These are phyloP conservation scores for Mollisiaceae sp. DNA, from an alignment of 2,329 filamentous ascomycete genomes.

Conservation along the genomic window DNA sequence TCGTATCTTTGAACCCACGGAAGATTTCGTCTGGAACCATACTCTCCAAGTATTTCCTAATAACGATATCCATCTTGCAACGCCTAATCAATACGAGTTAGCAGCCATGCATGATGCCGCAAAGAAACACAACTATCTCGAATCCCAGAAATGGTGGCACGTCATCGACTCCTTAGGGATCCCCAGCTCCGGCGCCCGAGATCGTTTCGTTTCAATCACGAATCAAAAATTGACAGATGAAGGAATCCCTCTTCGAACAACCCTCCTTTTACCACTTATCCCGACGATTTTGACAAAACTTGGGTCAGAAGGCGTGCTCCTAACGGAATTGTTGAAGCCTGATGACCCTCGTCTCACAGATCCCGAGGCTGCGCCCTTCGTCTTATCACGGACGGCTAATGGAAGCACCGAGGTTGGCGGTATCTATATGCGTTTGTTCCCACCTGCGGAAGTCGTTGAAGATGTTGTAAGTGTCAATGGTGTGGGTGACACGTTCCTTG, in stretches of 20 bases:
- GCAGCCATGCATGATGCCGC: constrained; percentile 78
- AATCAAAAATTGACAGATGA: constrained; percentile 71
- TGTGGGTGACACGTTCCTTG: constrained; percentile 90
- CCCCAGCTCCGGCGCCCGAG: constrained; percentile 68
- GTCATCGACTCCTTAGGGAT: constrained; percentile 82
- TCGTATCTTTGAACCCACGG: constrained; percentile 45
- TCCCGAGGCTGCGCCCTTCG: constrained; percentile 67
- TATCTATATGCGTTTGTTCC: constrained; percentile 76
- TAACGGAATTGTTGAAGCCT: constrained; percentile 72
- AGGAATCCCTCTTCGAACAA: constrained; percentile 81
- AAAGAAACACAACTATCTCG: constrained; percentile 68
- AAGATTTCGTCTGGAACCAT: constrained; percentile 14
- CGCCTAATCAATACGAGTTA: constrained; percentile 85
- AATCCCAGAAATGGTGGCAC: constrained; percentile 75
- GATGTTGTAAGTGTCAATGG: constrained; percentile 91
- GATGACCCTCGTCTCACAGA: constrained; percentile 71
- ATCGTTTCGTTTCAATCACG: constrained; percentile 73
- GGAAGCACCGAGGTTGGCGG: constrained; percentile 67
- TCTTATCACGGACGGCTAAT: constrained; percentile 67
- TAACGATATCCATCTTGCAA: constrained; percentile 72
- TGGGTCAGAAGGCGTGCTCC: constrained; percentile 64
- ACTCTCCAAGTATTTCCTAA: constrained; percentile 57
- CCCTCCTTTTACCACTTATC: constrained; percentile 88
- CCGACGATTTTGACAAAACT: constrained; percentile 86
- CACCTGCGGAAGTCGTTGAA: constrained; percentile 65